Evolutionary conservation across 1,139 yeast species (phyloP).

Genomic region (Trichomonascaceae sp.): DNA sequence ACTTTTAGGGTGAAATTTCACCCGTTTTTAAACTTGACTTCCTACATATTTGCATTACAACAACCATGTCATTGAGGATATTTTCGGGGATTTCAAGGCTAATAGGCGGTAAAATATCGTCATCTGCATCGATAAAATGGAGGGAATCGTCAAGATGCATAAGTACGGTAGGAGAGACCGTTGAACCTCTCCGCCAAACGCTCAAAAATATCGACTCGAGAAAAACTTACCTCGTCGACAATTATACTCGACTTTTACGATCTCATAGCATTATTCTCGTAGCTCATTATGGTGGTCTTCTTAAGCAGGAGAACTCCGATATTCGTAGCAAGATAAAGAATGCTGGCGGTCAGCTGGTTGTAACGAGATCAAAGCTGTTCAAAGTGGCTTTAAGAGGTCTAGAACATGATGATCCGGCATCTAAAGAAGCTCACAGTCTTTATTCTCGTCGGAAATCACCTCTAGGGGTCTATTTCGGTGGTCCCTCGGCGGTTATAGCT

Average conservation of each 20-base stretch:
- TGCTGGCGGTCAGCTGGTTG: constrained; percentile 60
- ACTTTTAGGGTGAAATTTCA: background rate
- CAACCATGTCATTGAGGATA: background rate
- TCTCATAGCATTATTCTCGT: constrained; percentile 63
- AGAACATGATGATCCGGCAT: constrained; percentile 68
- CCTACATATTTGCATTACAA: background rate
- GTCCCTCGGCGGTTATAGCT: constrained; percentile 82
- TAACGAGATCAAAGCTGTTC: constrained; percentile 64
- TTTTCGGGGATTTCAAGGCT: background rate
- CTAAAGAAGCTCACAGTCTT: constrained; percentile 45
- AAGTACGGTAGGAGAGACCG: background rate
- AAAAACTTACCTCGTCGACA: constrained; percentile 78
- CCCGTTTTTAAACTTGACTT: background rate
- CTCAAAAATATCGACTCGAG: constrained; percentile 33
- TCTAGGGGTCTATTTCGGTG: constrained; percentile 59
- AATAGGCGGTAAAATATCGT: background rate
- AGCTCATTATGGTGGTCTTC: constrained; percentile 76
- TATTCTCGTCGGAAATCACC: constrained; percentile 47
- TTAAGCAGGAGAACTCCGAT: constrained; percentile 58
- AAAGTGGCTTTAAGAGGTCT: constrained; percentile 71
- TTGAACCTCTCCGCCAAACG: constrained; percentile 12
- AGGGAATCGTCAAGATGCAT: background rate
- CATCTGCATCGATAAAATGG: background rate
- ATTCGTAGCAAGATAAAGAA: constrained; percentile 57
- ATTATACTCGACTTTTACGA: constrained; percentile 66